These are phyloP conservation scores for Yarrowia hollandica DNA, from an alignment of 805 yeast species.

Conservation along the genomic window DNA sequence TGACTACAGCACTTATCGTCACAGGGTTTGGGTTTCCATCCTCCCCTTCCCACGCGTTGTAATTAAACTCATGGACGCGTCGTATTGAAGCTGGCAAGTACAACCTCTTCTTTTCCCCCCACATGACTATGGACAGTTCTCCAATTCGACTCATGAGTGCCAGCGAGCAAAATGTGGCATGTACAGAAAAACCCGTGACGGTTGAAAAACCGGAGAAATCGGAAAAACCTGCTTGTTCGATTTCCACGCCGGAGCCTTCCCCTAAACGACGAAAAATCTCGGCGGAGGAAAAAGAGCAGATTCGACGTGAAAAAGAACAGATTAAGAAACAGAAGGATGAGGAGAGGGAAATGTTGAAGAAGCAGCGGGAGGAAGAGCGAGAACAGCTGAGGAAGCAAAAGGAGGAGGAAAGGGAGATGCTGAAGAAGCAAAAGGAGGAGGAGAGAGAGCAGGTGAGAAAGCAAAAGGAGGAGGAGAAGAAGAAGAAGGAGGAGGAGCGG, in stretches of 20 bases:
- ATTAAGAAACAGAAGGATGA: not conserved
- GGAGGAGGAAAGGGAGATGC: not conserved
- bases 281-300: not conserved
- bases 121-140: slow-evolving; percentile 6
- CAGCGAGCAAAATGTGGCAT: not conserved
- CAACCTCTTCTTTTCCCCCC: not conserved
- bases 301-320: not conserved
- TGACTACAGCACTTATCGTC: too few species aligned
- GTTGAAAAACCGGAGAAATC: too few species aligned
- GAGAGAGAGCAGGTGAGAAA: not conserved
- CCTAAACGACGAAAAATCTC: slow-evolving; percentile 7
- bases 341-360: not conserved
- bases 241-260: slow-evolving; percentile 8
- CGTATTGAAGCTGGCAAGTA: not conserved
- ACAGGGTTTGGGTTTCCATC: too few species aligned
- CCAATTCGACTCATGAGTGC: slow-evolving; percentile 16
- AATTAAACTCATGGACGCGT: slow-evolving; percentile 14
- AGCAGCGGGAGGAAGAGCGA: not conserved
- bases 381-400: not conserved
- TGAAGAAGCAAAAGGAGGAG: not conserved
- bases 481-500: not conserved
- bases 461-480: slow-evolving; percentile 19
- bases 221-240: not conserved
- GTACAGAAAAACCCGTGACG: too few species aligned
- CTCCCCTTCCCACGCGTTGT: slow-evolving; percentile 1